These are phyloP conservation scores for Phytophthora nicotianae DNA, from an alignment of 352 stramenopile genomes.

Conservation along the genomic window DNA sequence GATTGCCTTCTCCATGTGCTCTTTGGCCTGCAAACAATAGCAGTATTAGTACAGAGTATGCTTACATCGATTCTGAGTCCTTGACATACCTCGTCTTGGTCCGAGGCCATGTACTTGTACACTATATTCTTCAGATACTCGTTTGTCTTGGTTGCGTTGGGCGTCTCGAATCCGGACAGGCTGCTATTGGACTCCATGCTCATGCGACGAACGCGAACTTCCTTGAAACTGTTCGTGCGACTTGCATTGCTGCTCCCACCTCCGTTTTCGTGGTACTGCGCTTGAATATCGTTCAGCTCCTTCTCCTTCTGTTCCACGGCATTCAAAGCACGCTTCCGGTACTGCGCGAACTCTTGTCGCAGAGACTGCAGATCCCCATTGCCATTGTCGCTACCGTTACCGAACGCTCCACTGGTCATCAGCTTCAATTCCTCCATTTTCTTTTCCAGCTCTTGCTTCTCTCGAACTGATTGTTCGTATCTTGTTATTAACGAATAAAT, in stretches of 20 bases:
- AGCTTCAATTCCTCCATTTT: constrained; percentile 72
- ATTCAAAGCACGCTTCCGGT: constrained; percentile 77
- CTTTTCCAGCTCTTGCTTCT: constrained; percentile 81
- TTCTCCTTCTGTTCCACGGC: constrained; percentile 87
- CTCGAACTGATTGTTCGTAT: constrained; percentile 75
- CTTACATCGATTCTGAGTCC: background rate
- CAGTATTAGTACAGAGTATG: constrained; percentile 1
- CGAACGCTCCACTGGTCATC: constrained; percentile 41
- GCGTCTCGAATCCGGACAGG: constrained; percentile 80
- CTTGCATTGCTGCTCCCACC: constrained; percentile 35
- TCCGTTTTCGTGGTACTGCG: constrained; percentile 58
- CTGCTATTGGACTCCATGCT: constrained; percentile 84
- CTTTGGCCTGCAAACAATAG: constrained; percentile 54
- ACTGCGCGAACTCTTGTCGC: constrained; percentile 81
- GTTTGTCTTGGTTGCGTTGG: constrained; percentile 80
- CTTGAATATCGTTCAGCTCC: constrained; percentile 72
- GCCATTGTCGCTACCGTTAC: constrained; percentile 25
- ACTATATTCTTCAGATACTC: constrained; percentile 93
- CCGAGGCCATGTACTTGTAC: constrained; percentile 92
- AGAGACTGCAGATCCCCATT: constrained; percentile 67
- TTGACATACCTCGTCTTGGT: constrained; percentile 66
- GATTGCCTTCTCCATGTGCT: constrained; percentile 91
- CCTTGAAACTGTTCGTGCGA: constrained; percentile 52
- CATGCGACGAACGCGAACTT: constrained; percentile 59
- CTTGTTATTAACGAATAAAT: constrained; percentile 21